These are phyloP conservation scores for Vitis labrusca DNA, from an alignment of 164 flowering plant genomes.

Conservation along the genomic window DNA sequence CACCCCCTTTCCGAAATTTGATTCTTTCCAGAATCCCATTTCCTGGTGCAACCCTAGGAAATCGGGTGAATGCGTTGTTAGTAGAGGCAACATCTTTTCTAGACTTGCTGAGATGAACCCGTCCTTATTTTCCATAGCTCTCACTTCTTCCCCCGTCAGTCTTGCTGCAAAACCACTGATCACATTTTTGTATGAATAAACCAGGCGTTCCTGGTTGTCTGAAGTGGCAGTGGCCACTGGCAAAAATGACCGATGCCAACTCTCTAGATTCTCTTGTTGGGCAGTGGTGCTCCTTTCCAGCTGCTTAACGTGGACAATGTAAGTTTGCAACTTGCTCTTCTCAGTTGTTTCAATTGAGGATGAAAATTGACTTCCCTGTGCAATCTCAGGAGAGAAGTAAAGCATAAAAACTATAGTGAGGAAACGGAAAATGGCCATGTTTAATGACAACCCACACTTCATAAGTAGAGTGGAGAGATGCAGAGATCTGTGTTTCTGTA, in stretches of 20 bases:
- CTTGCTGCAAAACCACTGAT: slow-evolving; percentile 42
- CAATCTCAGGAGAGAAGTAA: slow-evolving; percentile 2
- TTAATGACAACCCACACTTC: not conserved
- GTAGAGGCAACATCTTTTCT: slow-evolving; percentile 10
- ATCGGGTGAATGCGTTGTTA: slow-evolving; percentile 36
- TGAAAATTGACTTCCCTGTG: not conserved
- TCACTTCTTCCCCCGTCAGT: slow-evolving; percentile 31
- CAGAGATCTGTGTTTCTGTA: not conserved
- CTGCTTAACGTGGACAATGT: slow-evolving; percentile 26
- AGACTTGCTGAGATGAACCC: slow-evolving; percentile 29
- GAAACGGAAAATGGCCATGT: slow-evolving; percentile 13
- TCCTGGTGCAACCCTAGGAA: slow-evolving; percentile 42
- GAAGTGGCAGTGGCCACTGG: slow-evolving; percentile 14
- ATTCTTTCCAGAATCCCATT: slow-evolving; percentile 39
- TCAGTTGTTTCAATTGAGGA: not conserved
- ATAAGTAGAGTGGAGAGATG: not conserved
- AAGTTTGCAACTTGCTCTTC: slow-evolving; percentile 9
- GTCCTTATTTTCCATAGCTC: slow-evolving; percentile 22
- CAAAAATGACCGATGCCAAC: slow-evolving; percentile 36
- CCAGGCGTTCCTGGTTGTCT: slow-evolving; percentile 5
- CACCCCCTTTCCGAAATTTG: slow-evolving; percentile 45
- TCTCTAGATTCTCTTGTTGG: slow-evolving; percentile 21
- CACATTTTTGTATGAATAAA: slow-evolving; percentile 33
- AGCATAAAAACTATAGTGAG: slow-evolving; percentile 8
- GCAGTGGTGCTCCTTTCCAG: slow-evolving; percentile 7